phyloP scores from a whole-genome alignment of 805 yeast species.

The Metschnikowia peoriensis region DNA sequence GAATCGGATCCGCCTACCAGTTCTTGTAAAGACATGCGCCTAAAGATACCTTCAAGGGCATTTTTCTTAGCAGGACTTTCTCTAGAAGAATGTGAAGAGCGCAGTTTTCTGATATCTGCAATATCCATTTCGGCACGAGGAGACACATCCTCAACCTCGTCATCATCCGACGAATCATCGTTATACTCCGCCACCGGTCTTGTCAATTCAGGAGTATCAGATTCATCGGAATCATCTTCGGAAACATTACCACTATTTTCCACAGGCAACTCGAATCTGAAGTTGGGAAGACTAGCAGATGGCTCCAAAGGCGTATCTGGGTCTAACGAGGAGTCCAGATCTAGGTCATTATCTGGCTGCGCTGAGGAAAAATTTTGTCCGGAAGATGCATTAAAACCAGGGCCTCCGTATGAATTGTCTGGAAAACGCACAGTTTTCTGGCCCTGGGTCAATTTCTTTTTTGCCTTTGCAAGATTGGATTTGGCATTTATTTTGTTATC shows the following conservation, averaged over 20 bases:
- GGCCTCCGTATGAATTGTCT: conserved; percentile 25
- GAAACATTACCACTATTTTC: conserved; percentile 5
- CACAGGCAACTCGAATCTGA: conserved; percentile 9
- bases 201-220: conserved; percentile 6
- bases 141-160: conserved; percentile 6
- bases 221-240: conserved; percentile 8
- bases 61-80: conserved; percentile 9
- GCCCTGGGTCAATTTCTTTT: conserved; percentile 21
- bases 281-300: conserved; percentile 14
- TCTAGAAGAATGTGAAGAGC: conserved; percentile 8
- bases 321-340: conserved; percentile 17
- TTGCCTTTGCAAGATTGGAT: conserved; percentile 20
- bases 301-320: conserved; percentile 3
- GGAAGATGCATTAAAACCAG: conserved; percentile 25
- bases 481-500: conserved; percentile 14
- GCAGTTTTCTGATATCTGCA: conserved; percentile 13
- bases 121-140: conserved; percentile 15
- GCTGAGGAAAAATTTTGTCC: conserved; percentile 21
- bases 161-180: conserved; percentile 19
- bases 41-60: conserved; percentile 24
- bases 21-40: conserved; percentile 37
- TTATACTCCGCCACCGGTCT: conserved; percentile 12
- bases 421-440: conserved; percentile 30
- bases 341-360: conserved; percentile 12
- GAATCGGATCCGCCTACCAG: conserved; percentile 19